These are phyloP conservation scores for Abortiporus biennis DNA, from an alignment of 1,284 basidiomycete genomes.

Conservation along the genomic window DNA sequence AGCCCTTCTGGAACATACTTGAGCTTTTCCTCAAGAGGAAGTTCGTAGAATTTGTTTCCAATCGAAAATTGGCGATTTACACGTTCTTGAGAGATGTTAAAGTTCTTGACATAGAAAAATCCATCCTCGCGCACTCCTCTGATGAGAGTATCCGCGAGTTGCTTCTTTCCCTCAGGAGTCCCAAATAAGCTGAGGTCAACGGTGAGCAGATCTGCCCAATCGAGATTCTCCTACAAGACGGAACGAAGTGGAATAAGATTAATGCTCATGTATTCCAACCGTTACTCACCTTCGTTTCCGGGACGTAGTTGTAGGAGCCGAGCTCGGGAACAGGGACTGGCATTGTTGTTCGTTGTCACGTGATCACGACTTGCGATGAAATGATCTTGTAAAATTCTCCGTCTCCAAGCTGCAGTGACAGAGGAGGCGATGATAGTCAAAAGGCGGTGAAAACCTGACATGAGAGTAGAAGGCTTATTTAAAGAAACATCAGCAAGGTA, in stretches of 20 bases:
- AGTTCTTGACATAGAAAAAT: slow-evolving; percentile 37
- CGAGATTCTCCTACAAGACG: slow-evolving; percentile 32
- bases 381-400: neutral
- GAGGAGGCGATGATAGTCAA: no score
- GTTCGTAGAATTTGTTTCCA: slow-evolving; percentile 35
- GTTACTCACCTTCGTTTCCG: slow-evolving; percentile 41
- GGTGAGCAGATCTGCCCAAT: slow-evolving; percentile 47
- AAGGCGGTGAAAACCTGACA: no score
- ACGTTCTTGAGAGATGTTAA: slow-evolving; percentile 30
- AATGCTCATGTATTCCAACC: no score
- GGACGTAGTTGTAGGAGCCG: slow-evolving; percentile 38
- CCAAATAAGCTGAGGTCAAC: slow-evolving; percentile 39
- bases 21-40: slow-evolving; percentile 45
- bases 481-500: no score
- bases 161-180: slow-evolving; percentile 38
- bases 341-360: slow-evolving; percentile 16
- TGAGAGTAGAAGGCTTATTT: no score
- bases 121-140: slow-evolving; percentile 35
- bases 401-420: no score
- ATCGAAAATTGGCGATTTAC: slow-evolving; percentile 31
- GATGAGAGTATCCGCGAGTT: slow-evolving; percentile 33
- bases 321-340: slow-evolving; percentile 33
- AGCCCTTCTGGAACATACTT: slow-evolving; percentile 40
- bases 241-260: neutral
- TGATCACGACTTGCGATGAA: neutral